These are phyloP conservation scores for Ananas comosus DNA, from an alignment of 176 grass and related monocot genomes.

Conservation along the genomic window DNA sequence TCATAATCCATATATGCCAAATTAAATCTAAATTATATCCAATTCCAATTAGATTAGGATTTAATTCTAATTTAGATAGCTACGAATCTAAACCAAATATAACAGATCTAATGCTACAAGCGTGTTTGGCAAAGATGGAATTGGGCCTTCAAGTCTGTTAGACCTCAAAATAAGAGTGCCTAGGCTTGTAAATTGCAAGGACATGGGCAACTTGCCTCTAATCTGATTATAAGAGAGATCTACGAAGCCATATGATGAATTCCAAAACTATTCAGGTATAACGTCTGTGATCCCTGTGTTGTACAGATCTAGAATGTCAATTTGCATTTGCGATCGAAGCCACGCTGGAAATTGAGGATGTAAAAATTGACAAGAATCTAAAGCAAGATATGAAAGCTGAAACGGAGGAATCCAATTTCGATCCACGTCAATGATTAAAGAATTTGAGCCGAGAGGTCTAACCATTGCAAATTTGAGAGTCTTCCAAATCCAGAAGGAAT, in stretches of 20 bases:
- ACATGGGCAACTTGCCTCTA: background rate
- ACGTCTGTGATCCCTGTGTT: background rate
- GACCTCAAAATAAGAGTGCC: slow-evolving; percentile 1
- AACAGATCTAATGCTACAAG: background rate
- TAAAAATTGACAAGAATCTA: background rate
- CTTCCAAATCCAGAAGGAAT: too few relatives aligned
- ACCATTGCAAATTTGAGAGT: too few relatives aligned
- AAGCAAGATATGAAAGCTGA: background rate
- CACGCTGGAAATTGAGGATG: slow-evolving; percentile 19
- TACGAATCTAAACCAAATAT: too few relatives aligned
- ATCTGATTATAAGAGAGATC: slow-evolving; percentile 12
- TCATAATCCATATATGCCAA: too few relatives aligned
- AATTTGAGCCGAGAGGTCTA: background rate
- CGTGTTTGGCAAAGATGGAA: slow-evolving; percentile 18
- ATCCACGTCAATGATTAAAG: background rate
- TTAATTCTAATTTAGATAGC: too few relatives aligned
- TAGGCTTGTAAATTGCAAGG: background rate
- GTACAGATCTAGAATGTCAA: background rate
- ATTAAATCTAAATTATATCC: too few relatives aligned
- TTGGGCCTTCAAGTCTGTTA: slow-evolving; percentile 18
- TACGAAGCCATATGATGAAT: background rate
- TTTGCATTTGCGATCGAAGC: slow-evolving; percentile 1
- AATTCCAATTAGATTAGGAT: too few relatives aligned
- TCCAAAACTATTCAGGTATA: slow-evolving; percentile 18
- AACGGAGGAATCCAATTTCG: slow-evolving; percentile 21